Base-by-base conservation (phyloP, 2,329 filamentous ascomycete species). In the Neoascochyta sp. region DNA sequence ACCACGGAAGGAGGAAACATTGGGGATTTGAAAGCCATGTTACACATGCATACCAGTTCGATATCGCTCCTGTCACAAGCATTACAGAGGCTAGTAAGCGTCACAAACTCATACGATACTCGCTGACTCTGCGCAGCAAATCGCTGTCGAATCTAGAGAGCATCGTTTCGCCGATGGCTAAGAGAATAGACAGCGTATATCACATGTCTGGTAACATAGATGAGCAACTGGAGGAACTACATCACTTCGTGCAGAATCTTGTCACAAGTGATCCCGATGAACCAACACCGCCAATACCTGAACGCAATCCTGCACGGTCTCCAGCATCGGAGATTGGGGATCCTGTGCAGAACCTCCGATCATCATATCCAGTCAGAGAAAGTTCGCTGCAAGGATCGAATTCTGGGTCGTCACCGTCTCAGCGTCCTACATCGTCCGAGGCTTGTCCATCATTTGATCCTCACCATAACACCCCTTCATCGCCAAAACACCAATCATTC, bases 1-100 rank as follows among this genome's bases (percentile, higher is more conserved):
- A 70, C 67, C 3, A 58, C 62, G 2, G 64, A 69, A 16, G 66
- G 65, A 9, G 67, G 67, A 1, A 52, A 54, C 27, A 60, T 71
- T 13, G 47, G 57, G 8, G 50, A 60, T 13, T 42, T 71, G 29
- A 52, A 57, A 24, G 51, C 60, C 33, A 52, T 68, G 41, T 46
- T 71, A 7, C 58, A 64, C 16, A 63, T 68, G 58, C 66, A 70
- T 34, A 60, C 60, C 12, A 60, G 50, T 36, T 63, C 63, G 9
- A 63, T 68, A 27, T 53, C 53, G 7, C 35, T 66, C 18, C 58
- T 60, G 2, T 62, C 57, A 40, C 62, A 68, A 36, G 65, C 66
- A 10, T 21, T 70, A 22, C 64, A 68, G 39, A 68, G 65, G 51
- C 25, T 57, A 41, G 25, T 50, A 24, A 12, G 15, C n/a, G n/a